phyloP scores from a whole-genome alignment of 1,284 basidiomycete genomes.

The Somion occarium region DNA sequence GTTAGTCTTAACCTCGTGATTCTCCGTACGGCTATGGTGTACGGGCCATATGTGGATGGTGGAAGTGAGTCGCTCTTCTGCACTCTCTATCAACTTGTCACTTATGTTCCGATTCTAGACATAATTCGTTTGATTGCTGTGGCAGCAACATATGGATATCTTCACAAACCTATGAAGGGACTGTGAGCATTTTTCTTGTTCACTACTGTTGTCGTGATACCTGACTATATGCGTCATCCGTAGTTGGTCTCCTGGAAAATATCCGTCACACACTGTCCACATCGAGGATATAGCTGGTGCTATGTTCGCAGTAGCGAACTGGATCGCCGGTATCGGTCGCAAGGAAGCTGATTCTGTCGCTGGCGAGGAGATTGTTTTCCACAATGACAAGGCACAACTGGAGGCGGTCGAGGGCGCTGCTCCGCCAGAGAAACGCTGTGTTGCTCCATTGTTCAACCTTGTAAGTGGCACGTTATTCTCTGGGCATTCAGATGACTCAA shows the following conservation, averaged over 20 bases:
- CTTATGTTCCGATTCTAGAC: conserved; percentile 17
- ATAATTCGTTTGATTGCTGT: conserved; percentile 70
- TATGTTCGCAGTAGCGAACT: conserved; percentile 69
- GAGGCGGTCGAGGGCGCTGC: conserved; percentile 58
- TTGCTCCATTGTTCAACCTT: conserved; percentile 80
- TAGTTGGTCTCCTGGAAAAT: conserved; percentile 76
- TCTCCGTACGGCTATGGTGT: conserved; percentile 65
- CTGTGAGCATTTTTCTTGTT: conserved; percentile 50
- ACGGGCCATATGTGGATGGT: conserved; percentile 72
- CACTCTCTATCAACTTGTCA: not conserved
- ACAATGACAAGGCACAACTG: conserved; percentile 66
- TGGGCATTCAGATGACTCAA: not conserved
- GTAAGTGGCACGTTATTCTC: conserved; percentile 33
- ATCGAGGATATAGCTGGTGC: conserved; percentile 73
- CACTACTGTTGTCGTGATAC: not conserved
- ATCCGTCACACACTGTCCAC: conserved; percentile 79
- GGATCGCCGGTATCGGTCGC: conserved; percentile 63
- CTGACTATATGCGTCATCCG: not conserved
- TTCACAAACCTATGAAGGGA: conserved; percentile 85
- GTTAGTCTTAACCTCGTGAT: conserved; percentile 77
- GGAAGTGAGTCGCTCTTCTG: conserved; percentile 32
- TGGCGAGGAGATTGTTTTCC: conserved; percentile 65
- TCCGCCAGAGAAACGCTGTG: conserved; percentile 49
- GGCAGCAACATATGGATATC: conserved; percentile 79
- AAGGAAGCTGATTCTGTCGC: conserved; percentile 58